These are phyloP conservation scores for Ceratocystis lukuohia DNA, from an alignment of 2,329 filamentous ascomycete genomes.

Conservation along the genomic window DNA sequence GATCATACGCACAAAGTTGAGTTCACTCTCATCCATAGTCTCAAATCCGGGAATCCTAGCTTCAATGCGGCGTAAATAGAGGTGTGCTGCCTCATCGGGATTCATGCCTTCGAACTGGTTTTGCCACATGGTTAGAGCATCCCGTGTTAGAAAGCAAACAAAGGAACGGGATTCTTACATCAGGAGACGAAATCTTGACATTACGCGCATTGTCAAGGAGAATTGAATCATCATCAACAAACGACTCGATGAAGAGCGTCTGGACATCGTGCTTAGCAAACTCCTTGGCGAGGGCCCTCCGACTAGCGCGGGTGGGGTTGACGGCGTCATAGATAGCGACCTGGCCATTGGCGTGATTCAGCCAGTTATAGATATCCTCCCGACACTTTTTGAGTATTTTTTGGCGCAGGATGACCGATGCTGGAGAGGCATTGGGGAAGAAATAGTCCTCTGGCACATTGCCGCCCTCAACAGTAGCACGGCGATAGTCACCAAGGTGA, in stretches of 20 bases:
- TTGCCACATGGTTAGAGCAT: slow-evolving; percentile 12
- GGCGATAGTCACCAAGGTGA: slow-evolving; percentile 89
- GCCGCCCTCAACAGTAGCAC: slow-evolving; percentile 71
- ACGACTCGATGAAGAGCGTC: slow-evolving; percentile 94
- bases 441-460: slow-evolving; percentile 96
- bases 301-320: slow-evolving; percentile 72
- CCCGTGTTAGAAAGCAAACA: neutral
- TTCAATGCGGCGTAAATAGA: slow-evolving; percentile 82
- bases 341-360: slow-evolving; percentile 94
- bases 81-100: slow-evolving; percentile 77
- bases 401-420: slow-evolving; percentile 84
- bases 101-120: slow-evolving; percentile 78
- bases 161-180: slow-evolving; percentile 41
- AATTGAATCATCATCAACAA: slow-evolving; percentile 83
- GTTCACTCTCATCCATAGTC: slow-evolving; percentile 83
- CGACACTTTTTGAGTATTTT: slow-evolving; percentile 97
- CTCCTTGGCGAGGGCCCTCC: slow-evolving; percentile 78
- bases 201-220: slow-evolving; percentile 93
- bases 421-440: slow-evolving; percentile 83
- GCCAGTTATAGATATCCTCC: slow-evolving; percentile 90
- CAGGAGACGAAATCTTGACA: slow-evolving; percentile 94
- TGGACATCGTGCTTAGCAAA: slow-evolving; percentile 97
- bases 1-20: slow-evolving; percentile 99
- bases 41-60: slow-evolving; percentile 92
- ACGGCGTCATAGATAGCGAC: slow-evolving; percentile 98